Evolutionary conservation across 495 filamentous ascomycete genomes (phyloP).

Genomic region (Geopyxis carbonaria): DNA sequence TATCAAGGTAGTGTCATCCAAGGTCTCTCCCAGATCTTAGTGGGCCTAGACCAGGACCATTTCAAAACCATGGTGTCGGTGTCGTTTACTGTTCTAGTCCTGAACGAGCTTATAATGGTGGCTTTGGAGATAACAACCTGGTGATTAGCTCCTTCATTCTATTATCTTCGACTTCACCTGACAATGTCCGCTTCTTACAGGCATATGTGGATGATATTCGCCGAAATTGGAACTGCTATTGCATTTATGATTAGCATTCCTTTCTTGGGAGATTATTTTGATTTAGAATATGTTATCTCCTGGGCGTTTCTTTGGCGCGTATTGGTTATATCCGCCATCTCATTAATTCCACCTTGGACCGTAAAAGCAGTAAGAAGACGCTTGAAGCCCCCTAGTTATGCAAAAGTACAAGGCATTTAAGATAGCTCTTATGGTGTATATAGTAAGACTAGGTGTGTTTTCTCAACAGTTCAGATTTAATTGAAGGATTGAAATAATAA

Average conservation of each 20-base stretch:
- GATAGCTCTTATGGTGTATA: too few relatives aligned
- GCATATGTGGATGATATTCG: slow-evolving; percentile 79
- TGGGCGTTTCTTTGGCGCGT: slow-evolving; percentile 82
- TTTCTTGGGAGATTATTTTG: slow-evolving; percentile 79
- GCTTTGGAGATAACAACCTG: slow-evolving; percentile 91
- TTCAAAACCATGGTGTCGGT: slow-evolving; percentile 64
- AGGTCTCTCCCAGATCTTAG: slow-evolving; percentile 71
- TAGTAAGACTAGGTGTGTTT: too few relatives aligned
- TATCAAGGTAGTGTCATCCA: slow-evolving; percentile 95
- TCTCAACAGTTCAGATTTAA: too few relatives aligned
- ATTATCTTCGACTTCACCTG: not conserved
- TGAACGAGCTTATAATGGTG: slow-evolving; percentile 96
- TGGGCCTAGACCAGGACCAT: slow-evolving; percentile 49
- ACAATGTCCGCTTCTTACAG: slow-evolving; percentile 2
- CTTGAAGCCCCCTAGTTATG: slow-evolving; percentile 82
- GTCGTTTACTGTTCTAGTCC: slow-evolving; percentile 74
- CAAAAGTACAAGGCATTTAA: slow-evolving; percentile 67
- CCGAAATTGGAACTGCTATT: slow-evolving; percentile 60
- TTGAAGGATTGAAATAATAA: too few relatives aligned
- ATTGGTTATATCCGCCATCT: slow-evolving; percentile 55
- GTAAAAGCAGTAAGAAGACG: slow-evolving; percentile 67
- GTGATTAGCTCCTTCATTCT: slow-evolving; percentile 24
- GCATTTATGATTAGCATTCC: slow-evolving; percentile 71
- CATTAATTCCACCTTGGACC: slow-evolving; percentile 68
- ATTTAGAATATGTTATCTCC: slow-evolving; percentile 60